Evolutionary conservation across 805 yeast genomes (phyloP), one percentile per base, ranked within the genome.

Genomic region (Candida maesae): DNA sequence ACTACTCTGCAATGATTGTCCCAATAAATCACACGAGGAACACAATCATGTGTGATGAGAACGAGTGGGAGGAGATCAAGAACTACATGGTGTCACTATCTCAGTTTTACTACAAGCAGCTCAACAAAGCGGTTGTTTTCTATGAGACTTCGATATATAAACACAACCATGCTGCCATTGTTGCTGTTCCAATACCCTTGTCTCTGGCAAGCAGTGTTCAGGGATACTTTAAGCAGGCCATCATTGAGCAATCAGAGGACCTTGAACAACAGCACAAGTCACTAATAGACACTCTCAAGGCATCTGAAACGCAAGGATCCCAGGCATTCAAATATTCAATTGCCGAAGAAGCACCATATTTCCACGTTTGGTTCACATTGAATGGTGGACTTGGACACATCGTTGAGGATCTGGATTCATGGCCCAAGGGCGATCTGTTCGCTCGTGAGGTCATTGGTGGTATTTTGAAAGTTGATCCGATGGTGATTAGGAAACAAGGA

Each of bases 311-410:
- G 7, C 26, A 46, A 23, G 61, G 60, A 6, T 34, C 44, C 30
- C 46, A 47, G 29, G 63, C 61, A n/a, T 53, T 65, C 35, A 55
- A 64, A 24, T 45, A 56, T 5, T 50, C 59, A 12, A 61, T 74
- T 18, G 74, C 76, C 4, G 63, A 67, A 35, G 74, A 73, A 38
- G 71, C 76, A 3, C 74, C 76, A 1, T 74, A 64, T 47, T 73
- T 70, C 51, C 79, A 74, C 49, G 73, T 69, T 7, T 74, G 79
- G 79, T 55, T 70, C 37, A 58, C 58, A 15, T 33, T 67, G 6
- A 63, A 68, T 35, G 78, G 77, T 16, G 79, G 79, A 0, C 36
- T 70, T 30, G 79, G 76, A 2, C 79, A 73, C 51, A 70, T 74
- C 7, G 63, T 74, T 7, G 79, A 74, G 44, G 61, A 68, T 41